These are phyloP conservation scores for Rosa chinensis DNA, from an alignment of 306 rosid genomes.

Conservation along the genomic window DNA sequence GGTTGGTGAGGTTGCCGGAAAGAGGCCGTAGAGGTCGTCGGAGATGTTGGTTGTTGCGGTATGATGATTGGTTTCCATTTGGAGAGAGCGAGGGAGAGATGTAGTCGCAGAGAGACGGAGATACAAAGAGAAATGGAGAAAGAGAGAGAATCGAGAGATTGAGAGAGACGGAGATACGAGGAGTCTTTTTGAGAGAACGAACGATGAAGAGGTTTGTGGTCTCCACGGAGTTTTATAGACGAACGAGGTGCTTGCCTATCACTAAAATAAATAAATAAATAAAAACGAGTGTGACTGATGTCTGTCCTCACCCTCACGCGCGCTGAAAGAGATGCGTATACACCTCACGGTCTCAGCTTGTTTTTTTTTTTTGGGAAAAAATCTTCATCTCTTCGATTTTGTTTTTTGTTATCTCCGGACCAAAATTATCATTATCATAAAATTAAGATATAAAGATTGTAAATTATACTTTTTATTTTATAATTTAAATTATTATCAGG, in stretches of 20 bases:
- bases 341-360: background rate
- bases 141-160: background rate
- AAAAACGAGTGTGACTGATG: background rate
- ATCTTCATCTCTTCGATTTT: no score
- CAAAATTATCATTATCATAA: no score
- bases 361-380: no score
- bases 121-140: background rate
- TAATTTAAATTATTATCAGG: no score
- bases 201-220: background rate
- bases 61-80: conserved; percentile 25
- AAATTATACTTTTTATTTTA: no score
- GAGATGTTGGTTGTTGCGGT: background rate
- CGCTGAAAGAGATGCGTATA: background rate
- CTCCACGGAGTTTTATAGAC: conserved; percentile 13
- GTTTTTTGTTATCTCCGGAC: no score
- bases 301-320: conserved; percentile 1
- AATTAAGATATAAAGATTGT: no score
- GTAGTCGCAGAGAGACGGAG: background rate
- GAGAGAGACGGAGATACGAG: conserved; percentile 4
- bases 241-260: background rate
- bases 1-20: background rate
- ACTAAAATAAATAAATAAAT: background rate
- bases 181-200: background rate
- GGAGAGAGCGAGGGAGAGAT: background rate
- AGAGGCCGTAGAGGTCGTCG: conserved; percentile 19